Evolutionary conservation across 345 rosid genomes (phyloP).

Genomic region (Eucalyptus curtisii): DNA sequence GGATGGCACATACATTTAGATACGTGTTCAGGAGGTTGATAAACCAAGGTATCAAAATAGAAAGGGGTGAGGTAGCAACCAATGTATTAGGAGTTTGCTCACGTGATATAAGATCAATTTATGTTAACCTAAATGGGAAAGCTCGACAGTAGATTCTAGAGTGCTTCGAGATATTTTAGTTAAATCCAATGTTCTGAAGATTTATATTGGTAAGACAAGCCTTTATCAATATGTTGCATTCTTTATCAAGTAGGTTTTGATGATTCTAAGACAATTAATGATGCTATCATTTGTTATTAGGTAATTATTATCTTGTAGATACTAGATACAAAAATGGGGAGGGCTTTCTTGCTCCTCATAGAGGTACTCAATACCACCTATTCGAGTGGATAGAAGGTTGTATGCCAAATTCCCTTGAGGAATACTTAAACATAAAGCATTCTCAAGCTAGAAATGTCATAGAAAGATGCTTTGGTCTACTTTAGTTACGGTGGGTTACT

Average conservation of each 20-base stretch:
- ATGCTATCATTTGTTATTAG: accelerated
- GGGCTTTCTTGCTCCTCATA: neutral
- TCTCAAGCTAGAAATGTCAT: neutral
- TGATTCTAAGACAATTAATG: too few species aligned
- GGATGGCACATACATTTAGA: neutral
- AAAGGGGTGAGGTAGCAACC: neutral
- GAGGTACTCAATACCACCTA: neutral
- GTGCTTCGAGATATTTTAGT: neutral
- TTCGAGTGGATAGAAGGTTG: neutral
- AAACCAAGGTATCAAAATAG: neutral
- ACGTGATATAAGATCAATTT: accelerated
- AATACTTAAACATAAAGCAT: neutral
- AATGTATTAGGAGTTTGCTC: neutral
- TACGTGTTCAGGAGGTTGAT: neutral
- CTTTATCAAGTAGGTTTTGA: neutral
- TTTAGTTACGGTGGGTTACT: neutral
- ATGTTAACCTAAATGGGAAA: neutral
- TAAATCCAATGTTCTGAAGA: neutral
- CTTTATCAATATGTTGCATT: neutral
- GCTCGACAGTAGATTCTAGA: accelerated
- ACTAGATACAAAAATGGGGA: neutral
- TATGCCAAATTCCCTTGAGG: neutral
- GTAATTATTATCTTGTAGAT: neutral
- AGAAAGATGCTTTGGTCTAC: neutral
- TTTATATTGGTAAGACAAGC: too few species aligned